Evolutionary conservation across 495 filamentous ascomycete genomes (phyloP), one percentile per base, ranked within the genome.

Genomic region (Chaetomium cochliodes): DNA sequence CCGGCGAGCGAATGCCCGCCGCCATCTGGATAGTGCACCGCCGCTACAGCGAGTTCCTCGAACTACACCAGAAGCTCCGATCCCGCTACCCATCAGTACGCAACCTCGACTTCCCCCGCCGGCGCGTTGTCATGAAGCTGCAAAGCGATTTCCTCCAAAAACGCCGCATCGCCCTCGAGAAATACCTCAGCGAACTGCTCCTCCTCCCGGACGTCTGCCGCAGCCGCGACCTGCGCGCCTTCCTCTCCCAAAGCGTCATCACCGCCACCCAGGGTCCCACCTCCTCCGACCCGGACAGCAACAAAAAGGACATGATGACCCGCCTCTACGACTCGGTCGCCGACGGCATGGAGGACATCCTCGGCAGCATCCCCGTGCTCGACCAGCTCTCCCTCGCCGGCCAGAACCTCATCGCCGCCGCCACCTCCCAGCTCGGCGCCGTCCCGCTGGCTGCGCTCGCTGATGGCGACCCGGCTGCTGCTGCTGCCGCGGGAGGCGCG

Each of bases 311-410:
- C 72, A 90, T 98, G 67, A 93, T 99, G 51, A 91, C 91, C 0
- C 86, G 96, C 18, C 87, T 99, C 51, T 98, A 98, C 77, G 93
- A 93, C 74, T 96, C 92, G 3, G 92, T 99, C 52, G 86, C 93
- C 4, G 93, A 98, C 72, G 96, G 94, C 39, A 96, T 98, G 92
- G 96, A 99, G 76, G 94, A 99, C 68, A 92, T 98, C 57, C 80
- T 98, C 49, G 79, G 96, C 46, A 97, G 96, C 72, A 93, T 98
- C 56, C 92, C 94, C 5, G 91, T 98, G 0, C 85, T 98, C 15
- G 96, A 98, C 68, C 96, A 98, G 72, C 85, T 98, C 9, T 96
- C 92, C 15, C 82, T 93, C 3, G 92, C 94, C 6, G 92, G 93
- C 0, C 92, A 97, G 72, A 97, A 93, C 69, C 83, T 98, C 33